phyloP scores from a whole-genome alignment of 805 yeast species.

The Huiozyma sinensis region DNA sequence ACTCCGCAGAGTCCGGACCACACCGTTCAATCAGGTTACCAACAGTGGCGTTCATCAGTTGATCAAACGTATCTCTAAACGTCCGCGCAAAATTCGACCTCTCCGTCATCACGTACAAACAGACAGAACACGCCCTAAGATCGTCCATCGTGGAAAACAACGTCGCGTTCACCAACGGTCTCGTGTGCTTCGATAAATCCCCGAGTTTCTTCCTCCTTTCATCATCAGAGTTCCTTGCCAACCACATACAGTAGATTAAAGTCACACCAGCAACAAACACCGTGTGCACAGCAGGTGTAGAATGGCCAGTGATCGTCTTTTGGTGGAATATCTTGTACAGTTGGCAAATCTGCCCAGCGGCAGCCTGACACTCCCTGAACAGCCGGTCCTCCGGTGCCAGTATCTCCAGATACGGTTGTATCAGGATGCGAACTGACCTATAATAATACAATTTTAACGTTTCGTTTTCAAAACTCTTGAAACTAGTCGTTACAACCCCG shows the following conservation, averaged over 20 bases:
- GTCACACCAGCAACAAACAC: slow-evolving; percentile 63
- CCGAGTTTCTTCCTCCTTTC: slow-evolving; percentile 43
- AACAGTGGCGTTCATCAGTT: slow-evolving; percentile 51
- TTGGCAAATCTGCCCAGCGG: slow-evolving; percentile 61
- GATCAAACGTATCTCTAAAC: slow-evolving; percentile 60
- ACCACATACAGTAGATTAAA: slow-evolving; percentile 54
- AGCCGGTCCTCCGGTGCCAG: slow-evolving; percentile 50
- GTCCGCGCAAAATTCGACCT: slow-evolving; percentile 50
- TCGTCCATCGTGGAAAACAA: slow-evolving; percentile 50
- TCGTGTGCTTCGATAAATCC: slow-evolving; percentile 48
- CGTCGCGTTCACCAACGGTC: slow-evolving; percentile 46
- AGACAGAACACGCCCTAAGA: slow-evolving; percentile 52
- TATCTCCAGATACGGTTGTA: slow-evolving; percentile 55
- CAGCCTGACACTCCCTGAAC: slow-evolving; percentile 58
- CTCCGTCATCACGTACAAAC: slow-evolving; percentile 56
- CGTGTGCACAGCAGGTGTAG: slow-evolving; percentile 56
- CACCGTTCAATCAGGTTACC: slow-evolving; percentile 52
- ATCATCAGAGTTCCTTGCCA: slow-evolving; percentile 52
- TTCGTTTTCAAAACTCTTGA: slow-evolving; percentile 44
- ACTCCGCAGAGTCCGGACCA: slow-evolving; percentile 51
- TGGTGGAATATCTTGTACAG: slow-evolving; percentile 53
- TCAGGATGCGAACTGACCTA: slow-evolving; percentile 45
- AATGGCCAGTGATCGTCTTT: slow-evolving; percentile 50
- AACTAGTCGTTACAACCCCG: slow-evolving; percentile 33
- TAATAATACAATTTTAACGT: slow-evolving; percentile 49